phyloP scores from a whole-genome alignment of 2,329 filamentous ascomycete genomes.

The Penicillium freii region DNA sequence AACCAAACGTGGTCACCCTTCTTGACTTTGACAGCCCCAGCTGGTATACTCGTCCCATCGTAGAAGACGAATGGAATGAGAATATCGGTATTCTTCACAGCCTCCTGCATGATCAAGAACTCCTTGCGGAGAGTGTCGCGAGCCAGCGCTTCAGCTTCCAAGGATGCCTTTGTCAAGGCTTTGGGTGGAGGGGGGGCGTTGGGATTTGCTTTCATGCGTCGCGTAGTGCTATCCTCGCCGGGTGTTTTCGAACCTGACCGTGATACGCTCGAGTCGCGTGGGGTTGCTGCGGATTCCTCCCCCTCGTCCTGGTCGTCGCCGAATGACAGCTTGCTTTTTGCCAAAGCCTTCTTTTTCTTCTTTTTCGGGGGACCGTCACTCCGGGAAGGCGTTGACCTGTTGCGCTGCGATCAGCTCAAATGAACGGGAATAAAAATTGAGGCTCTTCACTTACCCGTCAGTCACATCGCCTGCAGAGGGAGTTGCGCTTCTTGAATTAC shows the following conservation, averaged over 20 bases:
- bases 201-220: slow-evolving; percentile 46
- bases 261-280: slow-evolving; percentile 40
- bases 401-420: slow-evolving; percentile 55
- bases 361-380: slow-evolving; percentile 48
- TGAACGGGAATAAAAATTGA: slow-evolving; percentile 1
- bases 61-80: slow-evolving; percentile 95
- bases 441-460: slow-evolving; percentile 56
- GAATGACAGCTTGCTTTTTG: slow-evolving; percentile 62
- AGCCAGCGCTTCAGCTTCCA: slow-evolving; percentile 76
- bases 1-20: slow-evolving; percentile 94
- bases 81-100: slow-evolving; percentile 85
- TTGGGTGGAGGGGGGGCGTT: slow-evolving; percentile 61
- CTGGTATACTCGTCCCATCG: slow-evolving; percentile 85
- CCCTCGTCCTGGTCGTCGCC: slow-evolving; percentile 61
- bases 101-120: slow-evolving; percentile 78
- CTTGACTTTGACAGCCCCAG: slow-evolving; percentile 78
- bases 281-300: slow-evolving; percentile 38
- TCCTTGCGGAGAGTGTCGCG: slow-evolving; percentile 73
- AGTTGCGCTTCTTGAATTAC: slow-evolving; percentile 52
- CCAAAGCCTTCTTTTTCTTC: slow-evolving; percentile 59
- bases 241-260: slow-evolving; percentile 41
- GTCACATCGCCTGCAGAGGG: slow-evolving; percentile 47
- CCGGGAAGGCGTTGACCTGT: slow-evolving; percentile 54
- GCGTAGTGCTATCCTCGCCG: slow-evolving; percentile 31
- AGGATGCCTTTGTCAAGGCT: slow-evolving; percentile 69